These are phyloP conservation scores for Chaetomidium leptoderma DNA, from an alignment of 495 filamentous ascomycete species.

Conservation along the genomic window DNA sequence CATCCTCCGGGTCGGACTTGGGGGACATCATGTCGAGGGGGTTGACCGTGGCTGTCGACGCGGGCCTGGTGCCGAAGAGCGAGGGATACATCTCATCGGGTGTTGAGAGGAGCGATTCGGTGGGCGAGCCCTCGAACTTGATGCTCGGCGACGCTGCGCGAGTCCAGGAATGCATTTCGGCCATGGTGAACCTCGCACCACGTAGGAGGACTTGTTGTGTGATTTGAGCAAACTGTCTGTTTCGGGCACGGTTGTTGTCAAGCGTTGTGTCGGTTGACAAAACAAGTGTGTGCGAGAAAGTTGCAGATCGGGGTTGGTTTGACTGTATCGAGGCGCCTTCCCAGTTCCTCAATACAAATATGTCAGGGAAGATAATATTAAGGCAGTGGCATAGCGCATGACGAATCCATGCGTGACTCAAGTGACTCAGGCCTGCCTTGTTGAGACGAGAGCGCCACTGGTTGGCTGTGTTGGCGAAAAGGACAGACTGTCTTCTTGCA, in stretches of 20 bases:
- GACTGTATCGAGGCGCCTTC: constrained; percentile 39
- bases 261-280: neutral
- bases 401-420: constrained; percentile 28
- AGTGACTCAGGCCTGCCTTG: constrained; percentile 6
- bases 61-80: constrained; percentile 39
- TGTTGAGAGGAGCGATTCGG: constrained; percentile 51
- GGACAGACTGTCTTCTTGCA: constrained; percentile 30
- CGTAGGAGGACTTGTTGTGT: constrained; percentile 39
- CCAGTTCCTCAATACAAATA: constrained; percentile 43
- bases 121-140: constrained; percentile 48
- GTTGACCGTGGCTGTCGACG: constrained; percentile 32
- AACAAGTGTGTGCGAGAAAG: neutral
- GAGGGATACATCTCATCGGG: constrained; percentile 50
- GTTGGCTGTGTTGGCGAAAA: constrained; percentile 28
- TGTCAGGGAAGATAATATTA: constrained; percentile 22
- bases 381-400: constrained; percentile 27
- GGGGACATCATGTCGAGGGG: constrained; percentile 47
- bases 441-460: constrained; percentile 15
- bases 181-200: constrained; percentile 13
- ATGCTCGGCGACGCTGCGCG: constrained; percentile 39
- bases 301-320: constrained; percentile 14
- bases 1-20: constrained; percentile 35
- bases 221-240: constrained; percentile 16
- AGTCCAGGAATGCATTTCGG: constrained; percentile 40
- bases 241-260: neutral